Evolutionary conservation across 2,329 filamentous ascomycete species (phyloP), one percentile per base, ranked within the genome.

Genomic region (Lachnellula occidentalis): DNA sequence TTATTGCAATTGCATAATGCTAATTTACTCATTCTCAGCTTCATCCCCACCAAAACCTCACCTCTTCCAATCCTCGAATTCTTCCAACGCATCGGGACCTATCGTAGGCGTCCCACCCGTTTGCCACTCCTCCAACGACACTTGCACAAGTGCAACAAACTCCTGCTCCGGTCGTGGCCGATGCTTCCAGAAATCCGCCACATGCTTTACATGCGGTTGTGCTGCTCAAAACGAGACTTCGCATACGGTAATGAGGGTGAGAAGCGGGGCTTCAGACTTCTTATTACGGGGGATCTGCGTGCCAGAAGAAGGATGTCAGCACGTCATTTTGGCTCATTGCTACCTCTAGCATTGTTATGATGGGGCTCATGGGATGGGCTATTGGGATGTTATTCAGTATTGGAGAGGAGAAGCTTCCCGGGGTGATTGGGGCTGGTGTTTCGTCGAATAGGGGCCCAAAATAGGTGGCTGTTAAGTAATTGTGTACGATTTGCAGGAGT

Each of bases 381-480:
- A 85, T 97, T 63, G 83, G 86, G 5, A 76, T 95, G 78, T 72
- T 99, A 51, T 94, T 87, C 72, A 85, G 77, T 59, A 88, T 97
- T 66, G 94, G 92, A 34, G 82, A 88, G 70, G 85, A 95, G 75
- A 87, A 91, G 73, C 77, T 97, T 60, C 94, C 94, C 0, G 91
- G 91, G 64, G 92, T 99, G 8, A 92, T 99, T 71, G 90, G 91
- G n/a, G 94, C 94, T 47, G 94, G 94, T 60, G 92, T 99, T 37
- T 88, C 17, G 39, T 45, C 34, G 2, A 45, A 45, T 45, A 24
- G 22, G 8, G 21, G 41, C 11, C n/a, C 43, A 14, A 45, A 45
- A 31, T 45, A 45, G 22, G 14, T 27, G 43, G 21, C 27, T 12
- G 12, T 2, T 7, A 17, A 5, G n/a, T 39, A 17, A 39, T 39